Base-by-base conservation (phyloP, 305 asterid species). In the Rubia tinctorum region DNA sequence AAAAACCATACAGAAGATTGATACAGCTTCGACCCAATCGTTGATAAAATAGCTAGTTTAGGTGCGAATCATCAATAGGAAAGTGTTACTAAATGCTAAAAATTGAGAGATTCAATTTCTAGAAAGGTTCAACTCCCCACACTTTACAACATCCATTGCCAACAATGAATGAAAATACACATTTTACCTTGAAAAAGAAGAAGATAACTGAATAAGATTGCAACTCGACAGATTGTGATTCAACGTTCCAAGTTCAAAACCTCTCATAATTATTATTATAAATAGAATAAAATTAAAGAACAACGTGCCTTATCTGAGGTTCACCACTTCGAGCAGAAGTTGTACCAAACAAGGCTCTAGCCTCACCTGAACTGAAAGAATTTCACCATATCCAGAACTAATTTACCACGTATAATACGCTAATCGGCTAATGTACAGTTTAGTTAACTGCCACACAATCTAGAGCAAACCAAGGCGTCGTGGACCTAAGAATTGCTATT, bases 291-390 rank as follows among this genome's bases (percentile, higher is more conserved):
- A 53, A 53, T 17, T 53, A 45, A 45, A 45, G 53, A 53, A 4
- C 60, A 53, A 1, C 14, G 5, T 58, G 63, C 63, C 30, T 23
- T 5, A 11, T 58, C 27, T 22, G 64, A 58, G 64, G 34, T 58
- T 58, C 14, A 8, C 15, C 37, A 58, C 9, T 20, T 7, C 5
- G 30, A 58, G n/a, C 64, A 22, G 5, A 22, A 7, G 64, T 22
- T 58, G 34, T 6, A 18, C 20, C 58, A 71, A 30, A 71, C 75
- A 9, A 14, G 63, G 40, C 39, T 27, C 68, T 62, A 30, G n/a
- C 44, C 43, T 58, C 37, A 17, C 40, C 51, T 62, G 73, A 17
- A 51, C 76, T 73, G 40, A 18, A 64, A 73, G 25, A 73, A 30
- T 70, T 53, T 51, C 34, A 53, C 64, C 73, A 18, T 69, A 11